These are phyloP conservation scores for Ulvella scutata DNA, from an alignment of 139 green algal species.

Conservation along the genomic window DNA sequence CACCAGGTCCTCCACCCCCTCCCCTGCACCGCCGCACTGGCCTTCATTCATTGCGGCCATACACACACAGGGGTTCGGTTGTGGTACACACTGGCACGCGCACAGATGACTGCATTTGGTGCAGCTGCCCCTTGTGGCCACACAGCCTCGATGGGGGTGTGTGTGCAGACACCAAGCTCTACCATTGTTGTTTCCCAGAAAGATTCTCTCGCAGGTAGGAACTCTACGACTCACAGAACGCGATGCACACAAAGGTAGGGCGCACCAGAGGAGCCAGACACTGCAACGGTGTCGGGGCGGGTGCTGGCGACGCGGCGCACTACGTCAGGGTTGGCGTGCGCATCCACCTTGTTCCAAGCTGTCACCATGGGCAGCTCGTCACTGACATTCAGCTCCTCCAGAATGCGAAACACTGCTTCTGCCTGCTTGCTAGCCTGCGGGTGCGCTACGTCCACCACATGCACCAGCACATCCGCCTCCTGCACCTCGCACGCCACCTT, in stretches of 20 bases:
- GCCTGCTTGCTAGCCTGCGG: slow-evolving; percentile 56
- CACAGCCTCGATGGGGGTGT: not conserved
- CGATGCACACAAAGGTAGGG: not conserved
- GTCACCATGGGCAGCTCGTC: slow-evolving; percentile 51
- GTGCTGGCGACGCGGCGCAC: slow-evolving; percentile 22
- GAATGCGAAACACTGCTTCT: slow-evolving; percentile 53
- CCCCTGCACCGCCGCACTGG: slow-evolving; percentile 40
- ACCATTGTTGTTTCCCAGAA: not conserved
- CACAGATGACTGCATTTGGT: too few species aligned
- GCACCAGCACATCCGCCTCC: slow-evolving; percentile 49
- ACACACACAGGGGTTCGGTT: too few species aligned
- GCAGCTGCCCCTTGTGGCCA: slow-evolving; percentile 28
- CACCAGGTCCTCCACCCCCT: slow-evolving; percentile 58
- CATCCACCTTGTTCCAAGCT: slow-evolving; percentile 93
- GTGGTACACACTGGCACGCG: too few species aligned
- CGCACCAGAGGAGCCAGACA: slow-evolving; percentile 21
- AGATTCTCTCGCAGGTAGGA: not conserved
- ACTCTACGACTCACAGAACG: not conserved
- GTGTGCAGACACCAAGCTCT: not conserved
- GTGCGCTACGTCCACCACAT: slow-evolving; percentile 84
- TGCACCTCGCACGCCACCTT: not conserved
- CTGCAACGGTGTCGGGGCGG: slow-evolving; percentile 31
- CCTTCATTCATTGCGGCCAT: too few species aligned
- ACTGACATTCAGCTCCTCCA: slow-evolving; percentile 48
- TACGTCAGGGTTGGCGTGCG: slow-evolving; percentile 28